Conservation (phyloP, 352 stramenopile species). For the Phytophthora litchii region DNA sequence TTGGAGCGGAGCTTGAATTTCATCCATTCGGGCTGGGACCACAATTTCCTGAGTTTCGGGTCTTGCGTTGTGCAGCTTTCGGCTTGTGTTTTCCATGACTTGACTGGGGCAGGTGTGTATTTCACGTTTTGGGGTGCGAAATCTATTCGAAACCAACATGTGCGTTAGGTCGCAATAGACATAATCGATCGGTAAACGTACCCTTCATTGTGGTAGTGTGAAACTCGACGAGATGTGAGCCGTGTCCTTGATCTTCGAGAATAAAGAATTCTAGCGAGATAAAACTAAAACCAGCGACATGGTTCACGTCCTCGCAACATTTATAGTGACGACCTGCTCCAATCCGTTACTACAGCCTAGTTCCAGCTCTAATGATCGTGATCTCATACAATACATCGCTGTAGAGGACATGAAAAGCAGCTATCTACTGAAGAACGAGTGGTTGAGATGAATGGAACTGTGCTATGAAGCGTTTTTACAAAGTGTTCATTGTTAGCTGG, state of each 20-base stretch:
- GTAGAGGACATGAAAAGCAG: too few relatives aligned
- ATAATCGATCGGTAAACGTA: not conserved
- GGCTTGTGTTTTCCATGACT: conserved; percentile 56
- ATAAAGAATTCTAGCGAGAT: not conserved
- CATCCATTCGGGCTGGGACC: conserved; percentile 66
- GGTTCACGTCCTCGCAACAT: not conserved
- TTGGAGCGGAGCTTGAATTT: conserved; percentile 77
- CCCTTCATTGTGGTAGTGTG: conserved; percentile 21
- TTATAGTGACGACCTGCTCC: not conserved
- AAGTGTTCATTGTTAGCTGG: conserved; percentile 13
- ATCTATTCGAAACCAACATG: conserved; percentile 11
- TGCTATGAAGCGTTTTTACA: conserved; percentile 16
- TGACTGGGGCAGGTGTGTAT: conserved; percentile 29
- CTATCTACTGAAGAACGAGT: too few relatives aligned
- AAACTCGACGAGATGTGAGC: not conserved
- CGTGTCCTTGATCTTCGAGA: conserved; percentile 7
- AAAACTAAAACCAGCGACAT: conserved; percentile 8
- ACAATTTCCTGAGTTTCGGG: conserved; percentile 63
- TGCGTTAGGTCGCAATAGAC: not conserved
- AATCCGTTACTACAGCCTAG: conserved; percentile 4
- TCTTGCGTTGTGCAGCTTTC: conserved; percentile 48
- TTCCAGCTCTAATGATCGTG: too few relatives aligned
- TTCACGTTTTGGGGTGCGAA: conserved; percentile 22
- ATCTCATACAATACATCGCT: too few relatives aligned
- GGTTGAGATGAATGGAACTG: too few relatives aligned